Evolutionary conservation across 768 basidiomycete genomes (phyloP).

Genomic region (Podaxis sp.): DNA sequence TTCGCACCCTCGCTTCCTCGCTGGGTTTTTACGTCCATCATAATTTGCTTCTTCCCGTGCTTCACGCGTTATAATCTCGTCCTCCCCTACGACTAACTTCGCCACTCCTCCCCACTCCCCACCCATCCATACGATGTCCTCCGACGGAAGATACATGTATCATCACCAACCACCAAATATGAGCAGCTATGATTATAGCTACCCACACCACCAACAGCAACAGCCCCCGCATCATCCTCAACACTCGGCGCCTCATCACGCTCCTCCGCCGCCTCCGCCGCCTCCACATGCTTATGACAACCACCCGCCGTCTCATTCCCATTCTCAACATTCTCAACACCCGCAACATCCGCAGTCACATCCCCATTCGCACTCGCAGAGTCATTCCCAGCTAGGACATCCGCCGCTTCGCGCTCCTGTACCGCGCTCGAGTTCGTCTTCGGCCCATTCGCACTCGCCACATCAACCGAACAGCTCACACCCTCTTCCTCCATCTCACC

Average conservation of each 20-base stretch:
- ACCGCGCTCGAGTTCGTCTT: slow-evolving; percentile 7
- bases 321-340: slow-evolving; percentile 13
- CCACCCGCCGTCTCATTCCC: slow-evolving; percentile 16
- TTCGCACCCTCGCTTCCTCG: slow-evolving; percentile 1
- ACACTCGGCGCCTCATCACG: slow-evolving; percentile 23
- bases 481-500: slow-evolving; percentile 22
- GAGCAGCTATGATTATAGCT: slow-evolving; percentile 47
- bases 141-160: slow-evolving; percentile 58
- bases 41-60: slow-evolving; percentile 6
- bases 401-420: slow-evolving; percentile 13
- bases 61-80: slow-evolving; percentile 7
- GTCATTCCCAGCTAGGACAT: slow-evolving; percentile 12
- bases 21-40: slow-evolving; percentile 11
- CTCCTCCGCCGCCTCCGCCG: slow-evolving; percentile 22
- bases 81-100: neutral
- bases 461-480: slow-evolving; percentile 21
- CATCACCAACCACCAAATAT: slow-evolving; percentile 41
- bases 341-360: slow-evolving; percentile 16
- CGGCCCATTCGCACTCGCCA: slow-evolving; percentile 14
- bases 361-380: slow-evolving; percentile 21
- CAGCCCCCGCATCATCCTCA: slow-evolving; percentile 32
- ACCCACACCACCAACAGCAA: slow-evolving; percentile 10
- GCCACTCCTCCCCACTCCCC: neutral
- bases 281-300: slow-evolving; percentile 20
- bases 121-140: slow-evolving; percentile 33